phyloP scores from a whole-genome alignment of 495 filamentous ascomycete species.

The Glutinoglossum americanum region DNA sequence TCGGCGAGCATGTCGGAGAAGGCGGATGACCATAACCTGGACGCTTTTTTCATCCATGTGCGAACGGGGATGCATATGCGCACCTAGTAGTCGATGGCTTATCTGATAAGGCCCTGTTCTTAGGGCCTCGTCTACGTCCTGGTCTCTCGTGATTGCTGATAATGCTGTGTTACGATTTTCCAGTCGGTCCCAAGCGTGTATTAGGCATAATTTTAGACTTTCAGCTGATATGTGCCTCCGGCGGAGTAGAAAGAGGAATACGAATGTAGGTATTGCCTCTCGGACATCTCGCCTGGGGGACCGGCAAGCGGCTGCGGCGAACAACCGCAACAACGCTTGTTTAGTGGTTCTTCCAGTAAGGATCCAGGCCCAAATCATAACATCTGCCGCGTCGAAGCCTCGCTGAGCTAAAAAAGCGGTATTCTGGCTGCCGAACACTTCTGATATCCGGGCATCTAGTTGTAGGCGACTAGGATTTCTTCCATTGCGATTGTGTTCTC shows the following conservation, averaged over 20 bases:
- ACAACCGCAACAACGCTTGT: slow-evolving; percentile 22
- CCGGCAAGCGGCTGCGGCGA: slow-evolving; percentile 3
- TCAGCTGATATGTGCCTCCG: slow-evolving; percentile 19
- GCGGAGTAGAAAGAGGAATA: slow-evolving; percentile 28
- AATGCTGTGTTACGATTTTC: slow-evolving; percentile 5
- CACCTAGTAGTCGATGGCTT: neutral
- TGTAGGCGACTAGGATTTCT: too few relatives aligned
- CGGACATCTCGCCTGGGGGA: neutral
- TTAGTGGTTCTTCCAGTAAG: slow-evolving; percentile 22
- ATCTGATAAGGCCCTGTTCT: neutral
- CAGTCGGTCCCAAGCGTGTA: slow-evolving; percentile 4
- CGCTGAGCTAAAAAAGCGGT: slow-evolving; percentile 17
- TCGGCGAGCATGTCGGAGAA: slow-evolving; percentile 35
- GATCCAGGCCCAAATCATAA: slow-evolving; percentile 37
- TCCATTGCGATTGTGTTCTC: too few relatives aligned
- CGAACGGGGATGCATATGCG: neutral
- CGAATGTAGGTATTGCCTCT: slow-evolving; percentile 23
- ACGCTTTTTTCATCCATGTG: slow-evolving; percentile 14
- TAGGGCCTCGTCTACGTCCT: neutral
- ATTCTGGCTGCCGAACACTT: slow-evolving; percentile 18
- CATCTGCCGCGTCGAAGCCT: slow-evolving; percentile 25
- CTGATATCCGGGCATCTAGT: slow-evolving; percentile 7
- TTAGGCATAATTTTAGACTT: slow-evolving; percentile 16
- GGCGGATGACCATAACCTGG: slow-evolving; percentile 24
- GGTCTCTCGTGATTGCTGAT: neutral